These are phyloP conservation scores for Aspergillus caelatus DNA, from an alignment of 2,329 filamentous ascomycete genomes.

Conservation along the genomic window DNA sequence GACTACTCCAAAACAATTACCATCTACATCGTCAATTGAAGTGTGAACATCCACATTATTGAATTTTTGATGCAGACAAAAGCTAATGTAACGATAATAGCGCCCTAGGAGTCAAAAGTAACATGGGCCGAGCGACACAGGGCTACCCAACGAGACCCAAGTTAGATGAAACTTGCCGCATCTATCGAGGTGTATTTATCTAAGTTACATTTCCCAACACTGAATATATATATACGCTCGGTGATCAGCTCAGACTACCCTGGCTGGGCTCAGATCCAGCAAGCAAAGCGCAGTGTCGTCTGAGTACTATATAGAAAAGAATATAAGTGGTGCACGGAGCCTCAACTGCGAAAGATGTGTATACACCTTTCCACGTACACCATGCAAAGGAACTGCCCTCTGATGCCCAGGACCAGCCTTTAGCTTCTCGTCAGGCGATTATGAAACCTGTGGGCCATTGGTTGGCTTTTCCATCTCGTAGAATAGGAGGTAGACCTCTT, in stretches of 20 bases:
- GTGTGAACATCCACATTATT: no score
- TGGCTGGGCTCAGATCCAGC: neutral
- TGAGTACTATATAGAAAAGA: neutral
- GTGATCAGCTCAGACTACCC: neutral
- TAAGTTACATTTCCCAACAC: neutral
- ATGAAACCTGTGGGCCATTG: neutral
- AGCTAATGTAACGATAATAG: neutral
- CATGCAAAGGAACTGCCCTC: neutral
- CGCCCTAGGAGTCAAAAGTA: neutral
- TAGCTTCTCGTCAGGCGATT: neutral
- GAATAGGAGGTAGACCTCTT: constrained; percentile 93
- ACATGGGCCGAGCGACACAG: neutral
- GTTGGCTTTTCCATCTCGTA: constrained; percentile 75
- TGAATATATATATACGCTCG: constrained; percentile 2
- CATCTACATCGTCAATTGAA: no score
- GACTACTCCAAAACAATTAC: no score
- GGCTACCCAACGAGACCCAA: neutral
- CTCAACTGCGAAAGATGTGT: neutral
- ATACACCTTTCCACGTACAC: neutral
- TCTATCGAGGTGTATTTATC: neutral
- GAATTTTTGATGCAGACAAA: no score
- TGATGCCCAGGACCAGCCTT: neutral
- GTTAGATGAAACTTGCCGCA: neutral
- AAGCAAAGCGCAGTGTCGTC: neutral
- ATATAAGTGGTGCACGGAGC: neutral